These are phyloP conservation scores for Lentinula novae-zelandiae DNA, from an alignment of 1,284 basidiomycete species.

Conservation along the genomic window DNA sequence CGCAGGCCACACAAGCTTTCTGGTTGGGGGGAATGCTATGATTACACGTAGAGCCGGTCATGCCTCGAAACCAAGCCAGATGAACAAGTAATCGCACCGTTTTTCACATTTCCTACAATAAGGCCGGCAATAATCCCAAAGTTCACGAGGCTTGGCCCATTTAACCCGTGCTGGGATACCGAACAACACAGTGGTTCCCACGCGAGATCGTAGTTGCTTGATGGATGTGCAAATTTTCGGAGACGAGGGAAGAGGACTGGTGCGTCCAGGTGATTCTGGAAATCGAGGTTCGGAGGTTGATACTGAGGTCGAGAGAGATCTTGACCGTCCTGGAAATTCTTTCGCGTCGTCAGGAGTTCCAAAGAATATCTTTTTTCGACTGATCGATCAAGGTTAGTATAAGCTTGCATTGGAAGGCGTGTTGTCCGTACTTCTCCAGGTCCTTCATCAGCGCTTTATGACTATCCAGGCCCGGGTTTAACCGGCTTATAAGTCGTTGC, in stretches of 20 bases:
- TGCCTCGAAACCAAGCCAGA: not conserved
- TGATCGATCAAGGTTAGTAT: not conserved
- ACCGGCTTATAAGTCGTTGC: slow-evolving; percentile 45
- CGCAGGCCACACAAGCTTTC: slow-evolving; percentile 46
- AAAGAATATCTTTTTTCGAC: not conserved
- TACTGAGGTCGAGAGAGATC: not conserved
- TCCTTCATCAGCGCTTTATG: slow-evolving; percentile 7
- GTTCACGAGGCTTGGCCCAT: slow-evolving; percentile 51
- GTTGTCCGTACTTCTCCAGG: slow-evolving; percentile 2
- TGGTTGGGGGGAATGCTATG: slow-evolving; percentile 40
- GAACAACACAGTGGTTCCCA: slow-evolving; percentile 36
- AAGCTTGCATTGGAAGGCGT: not conserved
- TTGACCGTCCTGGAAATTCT: not conserved
- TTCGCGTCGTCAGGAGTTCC: not conserved
- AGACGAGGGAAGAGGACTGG: not conserved
- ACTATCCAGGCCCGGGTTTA: slow-evolving; percentile 30
- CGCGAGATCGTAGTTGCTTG: slow-evolving; percentile 32
- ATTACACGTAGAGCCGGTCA: slow-evolving; percentile 8
- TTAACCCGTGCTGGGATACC: slow-evolving; percentile 46
- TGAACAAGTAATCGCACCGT: slow-evolving; percentile 33
- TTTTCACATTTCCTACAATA: slow-evolving; percentile 50
- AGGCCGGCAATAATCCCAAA: slow-evolving; percentile 43
- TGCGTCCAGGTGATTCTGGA: not conserved
- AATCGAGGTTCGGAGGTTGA: not conserved
- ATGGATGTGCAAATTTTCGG: slow-evolving; percentile 26